Conservation (phyloP, 106 monocot species). For the Xerophyta viscosa region DNA sequence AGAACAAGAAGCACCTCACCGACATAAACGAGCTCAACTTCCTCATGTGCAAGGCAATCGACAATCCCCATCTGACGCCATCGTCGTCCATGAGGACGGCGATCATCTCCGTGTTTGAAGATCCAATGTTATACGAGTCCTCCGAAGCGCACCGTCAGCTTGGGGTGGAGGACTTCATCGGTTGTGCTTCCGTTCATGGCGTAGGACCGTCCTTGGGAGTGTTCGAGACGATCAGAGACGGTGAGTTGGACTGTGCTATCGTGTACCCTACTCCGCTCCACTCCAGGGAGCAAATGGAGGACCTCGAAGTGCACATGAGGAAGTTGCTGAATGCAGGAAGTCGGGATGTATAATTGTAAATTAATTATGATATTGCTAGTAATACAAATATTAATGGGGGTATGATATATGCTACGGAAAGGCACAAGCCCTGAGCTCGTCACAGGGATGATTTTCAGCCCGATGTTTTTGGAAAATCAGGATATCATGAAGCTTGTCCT, state of each 20-base stretch:
- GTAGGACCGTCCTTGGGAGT: slow-evolving; percentile 69
- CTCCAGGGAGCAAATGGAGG: slow-evolving; percentile 56
- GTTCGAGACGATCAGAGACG: slow-evolving; percentile 68
- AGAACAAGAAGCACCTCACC: slow-evolving; percentile 61
- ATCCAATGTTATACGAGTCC: slow-evolving; percentile 26
- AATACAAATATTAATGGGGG: too few species aligned
- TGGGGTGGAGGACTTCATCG: slow-evolving; percentile 58
- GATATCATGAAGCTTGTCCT: too few species aligned
- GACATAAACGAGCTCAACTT: slow-evolving; percentile 81
- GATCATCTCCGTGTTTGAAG: slow-evolving; percentile 71
- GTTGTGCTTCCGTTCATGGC: slow-evolving; percentile 75
- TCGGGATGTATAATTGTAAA: too few species aligned
- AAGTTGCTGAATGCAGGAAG: slow-evolving; percentile 31
- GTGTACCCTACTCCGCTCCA: slow-evolving; percentile 85
- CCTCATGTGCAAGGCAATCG: slow-evolving; percentile 82
- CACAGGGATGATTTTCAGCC: too few species aligned
- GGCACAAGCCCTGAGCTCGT: too few species aligned
- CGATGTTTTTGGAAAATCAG: too few species aligned
- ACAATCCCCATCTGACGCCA: slow-evolving; percentile 69
- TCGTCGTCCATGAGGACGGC: slow-evolving; percentile 66
- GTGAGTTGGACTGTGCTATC: slow-evolving; percentile 39
- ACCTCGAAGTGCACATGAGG: slow-evolving; percentile 48
- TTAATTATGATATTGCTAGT: too few species aligned
- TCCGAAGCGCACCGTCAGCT: slow-evolving; percentile 13
- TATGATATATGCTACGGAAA: too few species aligned